Evolutionary conservation across 2,329 filamentous ascomycete species (phyloP).

Genomic region (Septoria petroselini): DNA sequence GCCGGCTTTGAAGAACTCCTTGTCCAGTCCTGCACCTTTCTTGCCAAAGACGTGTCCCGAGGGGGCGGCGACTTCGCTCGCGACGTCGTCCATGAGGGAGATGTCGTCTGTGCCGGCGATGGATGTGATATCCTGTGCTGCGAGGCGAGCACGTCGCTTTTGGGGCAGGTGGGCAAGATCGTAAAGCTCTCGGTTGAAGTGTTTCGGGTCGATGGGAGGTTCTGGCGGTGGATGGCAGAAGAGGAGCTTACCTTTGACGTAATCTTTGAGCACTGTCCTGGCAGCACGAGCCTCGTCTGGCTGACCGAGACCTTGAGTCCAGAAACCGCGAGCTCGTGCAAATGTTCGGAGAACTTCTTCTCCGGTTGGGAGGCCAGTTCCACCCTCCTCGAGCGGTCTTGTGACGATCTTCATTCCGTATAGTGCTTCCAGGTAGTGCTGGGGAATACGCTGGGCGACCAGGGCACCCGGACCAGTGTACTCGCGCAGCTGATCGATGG

Average conservation of each 20-base stretch:
- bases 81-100: conserved; percentile 43
- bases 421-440: conserved; percentile 82
- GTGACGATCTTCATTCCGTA: conserved; percentile 89
- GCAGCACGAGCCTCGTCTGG: conserved; percentile 92
- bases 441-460: conserved; percentile 80
- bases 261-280: conserved; percentile 88
- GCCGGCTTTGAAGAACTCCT: conserved; percentile 76
- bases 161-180: conserved; percentile 76
- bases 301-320: conserved; percentile 77
- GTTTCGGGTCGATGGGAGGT: conserved; percentile 60
- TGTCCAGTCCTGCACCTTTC: conserved; percentile 77
- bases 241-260: conserved; percentile 91
- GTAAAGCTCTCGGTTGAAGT: conserved; percentile 90
- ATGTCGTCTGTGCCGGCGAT: conserved; percentile 39
- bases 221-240: conserved; percentile 79
- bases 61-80: not conserved
- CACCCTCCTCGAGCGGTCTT: conserved; percentile 83
- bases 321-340: conserved; percentile 83
- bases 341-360: conserved; percentile 83
- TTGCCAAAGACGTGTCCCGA: conserved; percentile 57
- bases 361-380: conserved; percentile 79
- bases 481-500: conserved; percentile 93
- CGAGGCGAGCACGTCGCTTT: conserved; percentile 68
- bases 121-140: conserved; percentile 43
- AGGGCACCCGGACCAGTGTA: conserved; percentile 82